These are phyloP conservation scores for Otatea glauca DNA, from an alignment of 176 grass and related monocot genomes.

Conservation along the genomic window DNA sequence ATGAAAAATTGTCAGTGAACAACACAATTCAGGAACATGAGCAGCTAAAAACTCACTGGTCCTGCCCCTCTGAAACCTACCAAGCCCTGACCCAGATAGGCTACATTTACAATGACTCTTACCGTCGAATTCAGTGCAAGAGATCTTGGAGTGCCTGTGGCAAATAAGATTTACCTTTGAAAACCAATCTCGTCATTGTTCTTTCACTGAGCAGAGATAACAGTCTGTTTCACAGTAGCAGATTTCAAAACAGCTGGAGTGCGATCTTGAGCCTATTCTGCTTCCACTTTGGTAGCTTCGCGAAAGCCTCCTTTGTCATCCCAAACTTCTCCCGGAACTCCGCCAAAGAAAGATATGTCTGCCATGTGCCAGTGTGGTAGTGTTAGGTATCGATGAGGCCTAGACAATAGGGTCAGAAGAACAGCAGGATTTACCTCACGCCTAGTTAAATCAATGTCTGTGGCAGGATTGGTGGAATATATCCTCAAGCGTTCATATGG, in stretches of 20 bases:
- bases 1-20: constrained; percentile 43
- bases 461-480: constrained; percentile 61
- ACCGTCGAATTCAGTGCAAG: constrained; percentile 8
- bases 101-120: constrained; percentile 2
- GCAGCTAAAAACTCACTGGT: constrained; percentile 91
- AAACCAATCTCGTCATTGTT: constrained; percentile 37
- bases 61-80: constrained; percentile 51
- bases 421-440: constrained; percentile 68
- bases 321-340: constrained; percentile 91
- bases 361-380: constrained; percentile 36
- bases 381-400: constrained; percentile 5
- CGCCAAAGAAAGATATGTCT: constrained; percentile 71
- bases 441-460: constrained; percentile 78
- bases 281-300: constrained; percentile 94
- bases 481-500: constrained; percentile 85
- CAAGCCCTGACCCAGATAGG: constrained; percentile 49
- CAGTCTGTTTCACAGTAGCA: background rate
- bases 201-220: constrained; percentile 27
- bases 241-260: constrained; percentile 81
- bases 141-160: background rate
- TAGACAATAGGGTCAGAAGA: background rate
- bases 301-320: constrained; percentile 92
- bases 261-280: constrained; percentile 96
- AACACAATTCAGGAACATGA: constrained; percentile 59
- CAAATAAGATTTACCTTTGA: constrained; percentile 23